Conservation (phyloP, 2,329 filamentous ascomycete species). For the Botrytis fragariae region DNA sequence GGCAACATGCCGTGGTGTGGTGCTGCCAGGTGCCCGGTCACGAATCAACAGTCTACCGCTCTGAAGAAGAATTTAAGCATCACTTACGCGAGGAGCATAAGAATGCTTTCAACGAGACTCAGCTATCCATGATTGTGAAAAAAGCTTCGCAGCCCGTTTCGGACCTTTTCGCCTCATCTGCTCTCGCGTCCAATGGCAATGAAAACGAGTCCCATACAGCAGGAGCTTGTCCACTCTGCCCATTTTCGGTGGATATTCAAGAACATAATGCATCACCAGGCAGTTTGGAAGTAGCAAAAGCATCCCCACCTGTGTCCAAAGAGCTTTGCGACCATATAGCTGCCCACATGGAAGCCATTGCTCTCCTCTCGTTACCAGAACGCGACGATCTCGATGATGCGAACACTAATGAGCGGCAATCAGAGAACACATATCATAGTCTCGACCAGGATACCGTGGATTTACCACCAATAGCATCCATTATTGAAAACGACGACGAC, state of each 20-base stretch:
- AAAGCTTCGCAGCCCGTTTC: background rate
- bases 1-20: slow-evolving; percentile 12
- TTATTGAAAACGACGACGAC: background rate
- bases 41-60: slow-evolving; percentile 1
- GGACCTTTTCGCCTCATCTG: background rate
- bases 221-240: slow-evolving; percentile 1
- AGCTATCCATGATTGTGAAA: slow-evolving; percentile 1
- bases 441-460: background rate
- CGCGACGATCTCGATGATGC: slow-evolving; percentile 12
- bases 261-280: background rate
- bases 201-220: background rate
- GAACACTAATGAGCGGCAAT: slow-evolving; percentile 5
- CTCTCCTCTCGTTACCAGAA: slow-evolving; percentile 8
- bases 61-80: background rate
- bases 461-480: background rate
- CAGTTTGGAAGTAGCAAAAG: background rate
- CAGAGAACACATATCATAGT: background rate
- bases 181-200: background rate
- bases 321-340: slow-evolving; percentile 6
- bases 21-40: slow-evolving; percentile 6
- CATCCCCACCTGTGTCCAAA: background rate
- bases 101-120: slow-evolving; percentile 4
- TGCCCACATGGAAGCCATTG: slow-evolving; percentile 4
- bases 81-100: background rate
- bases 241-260: background rate